Conservation (phyloP, 2,329 filamentous ascomycete genomes). For the Fusarium dimerum region DNA sequence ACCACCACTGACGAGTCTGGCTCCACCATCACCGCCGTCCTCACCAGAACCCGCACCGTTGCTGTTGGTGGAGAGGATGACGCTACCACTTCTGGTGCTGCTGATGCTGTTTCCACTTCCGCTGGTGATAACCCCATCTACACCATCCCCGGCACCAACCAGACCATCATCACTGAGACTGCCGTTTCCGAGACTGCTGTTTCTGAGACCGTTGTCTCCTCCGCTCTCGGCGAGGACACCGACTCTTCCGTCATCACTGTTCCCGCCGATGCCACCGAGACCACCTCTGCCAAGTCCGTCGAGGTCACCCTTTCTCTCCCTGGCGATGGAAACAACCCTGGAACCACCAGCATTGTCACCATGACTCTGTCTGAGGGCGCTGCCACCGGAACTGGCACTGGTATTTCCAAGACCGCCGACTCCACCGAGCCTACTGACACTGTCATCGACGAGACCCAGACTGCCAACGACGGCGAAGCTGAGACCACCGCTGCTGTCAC, state of each 20-base stretch:
- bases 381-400: constrained; percentile 6
- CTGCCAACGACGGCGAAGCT: constrained; percentile 4
- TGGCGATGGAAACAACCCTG: not conserved
- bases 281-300: not conserved
- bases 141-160: constrained; percentile 9
- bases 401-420: constrained; percentile 2
- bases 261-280: constrained; percentile 1
- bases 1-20: constrained; percentile 12
- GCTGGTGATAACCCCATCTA: constrained; percentile 10
- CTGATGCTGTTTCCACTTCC: constrained; percentile 9
- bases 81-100: constrained; percentile 9
- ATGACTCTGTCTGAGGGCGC: constrained; percentile 6
- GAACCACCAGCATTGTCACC: constrained; percentile 10
- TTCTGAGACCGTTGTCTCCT: constrained; percentile 4
- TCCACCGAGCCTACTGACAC: constrained; percentile 2
- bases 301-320: not conserved
- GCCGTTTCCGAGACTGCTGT: constrained; percentile 6
- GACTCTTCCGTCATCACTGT: not conserved
- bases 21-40: constrained; percentile 7
- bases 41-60: constrained; percentile 12
- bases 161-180: constrained; percentile 6
- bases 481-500: constrained; percentile 12
- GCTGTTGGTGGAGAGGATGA: constrained; percentile 2
- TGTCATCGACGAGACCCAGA: not conserved
- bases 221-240: constrained; percentile 1